These are phyloP conservation scores for Hansenula lynferdii DNA, from an alignment of 1,139 yeast genomes.

Conservation along the genomic window DNA sequence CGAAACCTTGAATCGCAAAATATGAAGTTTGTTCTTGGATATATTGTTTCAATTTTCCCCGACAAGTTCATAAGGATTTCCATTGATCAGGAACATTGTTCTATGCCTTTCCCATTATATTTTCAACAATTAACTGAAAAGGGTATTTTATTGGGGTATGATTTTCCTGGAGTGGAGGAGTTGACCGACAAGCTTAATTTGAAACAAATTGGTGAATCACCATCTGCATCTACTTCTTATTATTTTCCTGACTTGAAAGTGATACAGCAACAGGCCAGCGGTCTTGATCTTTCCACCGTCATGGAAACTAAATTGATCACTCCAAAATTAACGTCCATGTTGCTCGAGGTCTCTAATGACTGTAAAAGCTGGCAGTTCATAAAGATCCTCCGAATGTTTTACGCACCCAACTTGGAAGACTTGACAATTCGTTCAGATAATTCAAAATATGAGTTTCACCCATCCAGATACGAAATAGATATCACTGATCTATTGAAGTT, in stretches of 20 bases:
- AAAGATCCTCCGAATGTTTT: background rate
- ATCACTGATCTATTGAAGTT: background rate
- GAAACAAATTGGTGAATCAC: background rate
- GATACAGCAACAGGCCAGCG: background rate
- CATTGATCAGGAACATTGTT: background rate
- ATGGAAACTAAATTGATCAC: background rate
- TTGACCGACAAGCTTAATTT: background rate
- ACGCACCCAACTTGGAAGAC: background rate
- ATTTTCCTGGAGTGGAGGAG: background rate
- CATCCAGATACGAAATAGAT: background rate
- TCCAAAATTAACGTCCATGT: background rate
- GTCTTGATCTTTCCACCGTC: background rate
- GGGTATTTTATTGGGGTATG: background rate
- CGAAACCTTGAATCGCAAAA: background rate
- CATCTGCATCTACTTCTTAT: background rate
- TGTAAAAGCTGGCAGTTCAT: background rate
- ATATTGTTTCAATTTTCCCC: background rate
- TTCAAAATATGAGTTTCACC: background rate
- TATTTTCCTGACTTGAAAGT: background rate
- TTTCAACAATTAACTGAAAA: background rate
- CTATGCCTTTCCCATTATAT: background rate
- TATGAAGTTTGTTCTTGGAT: background rate
- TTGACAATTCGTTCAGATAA: background rate
- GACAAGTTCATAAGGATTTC: background rate
- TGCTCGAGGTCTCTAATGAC: background rate